These are phyloP conservation scores for Fusarium bactridioides DNA, from an alignment of 2,329 filamentous ascomycete genomes.

Conservation along the genomic window DNA sequence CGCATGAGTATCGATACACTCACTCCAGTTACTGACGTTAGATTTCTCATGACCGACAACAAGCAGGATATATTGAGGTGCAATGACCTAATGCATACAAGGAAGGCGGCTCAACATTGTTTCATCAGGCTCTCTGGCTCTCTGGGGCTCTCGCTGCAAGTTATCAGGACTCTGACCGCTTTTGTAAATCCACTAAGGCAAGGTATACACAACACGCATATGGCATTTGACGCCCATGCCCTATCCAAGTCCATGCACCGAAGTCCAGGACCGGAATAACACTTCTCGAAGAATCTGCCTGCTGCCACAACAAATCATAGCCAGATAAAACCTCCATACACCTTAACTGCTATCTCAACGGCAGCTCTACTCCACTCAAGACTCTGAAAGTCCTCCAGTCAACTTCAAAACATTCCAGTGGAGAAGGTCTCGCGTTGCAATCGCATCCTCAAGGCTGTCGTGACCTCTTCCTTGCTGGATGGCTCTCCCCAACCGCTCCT, in stretches of 20 bases:
- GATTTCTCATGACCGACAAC: background rate
- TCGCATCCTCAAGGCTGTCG: constrained; percentile 24
- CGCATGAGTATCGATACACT: background rate
- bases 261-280: accelerated
- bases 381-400: background rate
- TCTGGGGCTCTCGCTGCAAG: accelerated
- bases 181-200: accelerated
- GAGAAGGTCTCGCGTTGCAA: constrained; percentile 17
- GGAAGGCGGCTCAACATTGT: accelerated
- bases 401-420: constrained; percentile 9
- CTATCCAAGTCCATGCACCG: background rate
- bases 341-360: too few relatives aligned
- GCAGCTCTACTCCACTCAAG: accelerated
- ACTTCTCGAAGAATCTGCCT: accelerated
- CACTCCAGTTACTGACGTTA: accelerated
- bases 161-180: accelerated
- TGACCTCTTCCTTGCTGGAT: constrained; percentile 13
- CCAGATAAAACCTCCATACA: accelerated
- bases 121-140: too few relatives aligned
- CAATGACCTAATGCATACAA: background rate
- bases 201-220: background rate
- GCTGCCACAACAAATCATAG: accelerated
- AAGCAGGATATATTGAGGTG: background rate
- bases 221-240: too few relatives aligned
- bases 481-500: background rate